Percentiles rank a stretch among this genome's conserved stretches.
These are phyloP conservation scores for Venturia oleaginea DNA, from an alignment of 2,329 filamentous ascomycete species.

Conservation along the genomic window DNA sequence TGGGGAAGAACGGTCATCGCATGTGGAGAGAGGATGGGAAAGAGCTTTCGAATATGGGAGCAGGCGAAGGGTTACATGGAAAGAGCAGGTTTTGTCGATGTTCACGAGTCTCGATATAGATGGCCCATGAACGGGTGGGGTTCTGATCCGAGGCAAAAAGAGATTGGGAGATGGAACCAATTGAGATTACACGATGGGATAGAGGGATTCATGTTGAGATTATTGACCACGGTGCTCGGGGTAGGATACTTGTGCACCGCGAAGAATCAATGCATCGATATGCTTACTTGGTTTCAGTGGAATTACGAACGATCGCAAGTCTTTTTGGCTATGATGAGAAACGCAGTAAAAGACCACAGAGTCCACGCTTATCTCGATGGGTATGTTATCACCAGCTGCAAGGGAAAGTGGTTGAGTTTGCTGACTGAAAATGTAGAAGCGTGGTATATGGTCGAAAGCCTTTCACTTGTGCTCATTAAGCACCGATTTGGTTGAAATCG, in stretches of 20 bases:
- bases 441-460: neutral
- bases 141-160: constrained; percentile 24
- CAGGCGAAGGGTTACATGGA: constrained; percentile 26
- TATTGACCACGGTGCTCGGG: constrained; percentile 25
- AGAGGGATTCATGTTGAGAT: constrained; percentile 29
- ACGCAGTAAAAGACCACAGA: constrained; percentile 24
- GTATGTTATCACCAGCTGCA: neutral
- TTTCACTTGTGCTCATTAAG: neutral
- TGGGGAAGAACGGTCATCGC: constrained; percentile 28
- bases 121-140: constrained; percentile 31
- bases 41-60: constrained; percentile 28
- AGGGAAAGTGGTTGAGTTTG: neutral
- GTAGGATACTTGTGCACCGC: neutral
- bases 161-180: constrained; percentile 28
- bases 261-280: neutral
- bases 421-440: neutral
- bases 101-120: constrained; percentile 24
- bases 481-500: neutral
- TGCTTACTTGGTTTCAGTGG: constrained; percentile 1
- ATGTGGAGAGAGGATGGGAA: constrained; percentile 30
- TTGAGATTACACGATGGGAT: constrained; percentile 28
- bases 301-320: constrained; percentile 24
- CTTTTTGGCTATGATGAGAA: constrained; percentile 29
- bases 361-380: constrained; percentile 27
- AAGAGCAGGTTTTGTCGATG: constrained; percentile 26